phyloP scores from a whole-genome alignment of 2,329 filamentous ascomycete genomes.

The Fusarium temperatum region DNA sequence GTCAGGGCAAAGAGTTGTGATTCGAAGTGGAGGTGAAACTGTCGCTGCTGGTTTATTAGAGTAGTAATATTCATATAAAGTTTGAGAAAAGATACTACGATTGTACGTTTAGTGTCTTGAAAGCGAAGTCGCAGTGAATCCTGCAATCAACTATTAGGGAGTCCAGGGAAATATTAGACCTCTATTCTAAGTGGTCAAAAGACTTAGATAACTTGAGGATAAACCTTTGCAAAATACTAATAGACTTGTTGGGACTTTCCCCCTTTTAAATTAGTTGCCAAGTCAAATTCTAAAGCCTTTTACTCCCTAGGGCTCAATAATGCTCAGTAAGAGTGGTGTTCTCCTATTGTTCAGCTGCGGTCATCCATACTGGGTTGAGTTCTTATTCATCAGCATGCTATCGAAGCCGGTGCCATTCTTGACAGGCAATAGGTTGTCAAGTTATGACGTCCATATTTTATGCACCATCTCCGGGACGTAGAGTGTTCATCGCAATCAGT shows the following conservation, averaged over 20 bases:
- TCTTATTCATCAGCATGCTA: neutral
- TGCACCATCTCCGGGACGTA: neutral
- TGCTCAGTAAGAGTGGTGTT: neutral
- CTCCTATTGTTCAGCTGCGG: neutral
- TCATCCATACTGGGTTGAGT: neutral
- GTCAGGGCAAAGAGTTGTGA: slow-evolving; percentile 78
- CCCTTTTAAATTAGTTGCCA: neutral
- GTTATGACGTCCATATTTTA: neutral
- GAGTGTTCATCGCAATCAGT: neutral
- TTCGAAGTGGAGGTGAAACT: slow-evolving; percentile 83
- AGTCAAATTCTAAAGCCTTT: neutral
- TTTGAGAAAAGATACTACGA: neutral
- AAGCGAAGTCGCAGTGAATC: neutral
- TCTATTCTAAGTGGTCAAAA: neutral
- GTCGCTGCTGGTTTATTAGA: slow-evolving; percentile 89
- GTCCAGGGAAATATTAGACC: neutral
- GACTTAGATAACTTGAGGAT: neutral
- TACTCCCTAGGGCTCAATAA: neutral
- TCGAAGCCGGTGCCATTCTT: neutral
- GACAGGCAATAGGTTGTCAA: neutral
- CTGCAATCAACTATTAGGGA: neutral
- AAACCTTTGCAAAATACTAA: neutral
- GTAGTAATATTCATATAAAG: slow-evolving; percentile 45
- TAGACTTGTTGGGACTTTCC: neutral
- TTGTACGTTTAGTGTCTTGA: neutral